Percentiles rank a stretch among this genome's conserved stretches.
phyloP scores from a whole-genome alignment of 768 basidiomycete species.

The Naematelia aurantialba region DNA sequence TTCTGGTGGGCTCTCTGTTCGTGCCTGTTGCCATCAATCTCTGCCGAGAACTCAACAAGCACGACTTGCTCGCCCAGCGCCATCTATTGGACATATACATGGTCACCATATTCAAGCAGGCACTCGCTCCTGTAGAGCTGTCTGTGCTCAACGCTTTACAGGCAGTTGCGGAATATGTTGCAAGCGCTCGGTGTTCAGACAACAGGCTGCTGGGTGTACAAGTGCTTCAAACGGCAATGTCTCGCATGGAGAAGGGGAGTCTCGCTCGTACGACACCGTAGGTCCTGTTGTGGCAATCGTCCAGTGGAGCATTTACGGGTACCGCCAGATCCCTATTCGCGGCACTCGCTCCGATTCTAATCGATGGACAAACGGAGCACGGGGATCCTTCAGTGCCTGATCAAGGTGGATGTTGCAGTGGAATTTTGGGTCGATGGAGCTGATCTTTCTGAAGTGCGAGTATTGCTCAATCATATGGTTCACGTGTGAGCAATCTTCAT shows the following conservation, averaged over 20 bases:
- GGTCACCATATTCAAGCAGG: conserved; percentile 40
- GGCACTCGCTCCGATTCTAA: conserved; percentile 14
- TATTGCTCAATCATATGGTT: conserved; percentile 3
- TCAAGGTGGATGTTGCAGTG: too few species aligned
- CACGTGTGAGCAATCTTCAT: conserved; percentile 1
- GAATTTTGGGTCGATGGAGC: not conserved
- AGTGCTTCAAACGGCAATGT: conserved; percentile 28
- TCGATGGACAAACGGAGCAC: conserved; percentile 15
- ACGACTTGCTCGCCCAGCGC: conserved; percentile 20
- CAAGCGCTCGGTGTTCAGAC: conserved; percentile 17
- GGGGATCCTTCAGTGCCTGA: conserved; percentile 24
- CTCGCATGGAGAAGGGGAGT: conserved; percentile 18
- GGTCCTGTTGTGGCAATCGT: conserved; percentile 1
- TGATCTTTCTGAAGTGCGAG: not conserved
- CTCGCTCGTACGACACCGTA: conserved; percentile 24
- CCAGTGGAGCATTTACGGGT: not conserved
- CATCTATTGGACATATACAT: conserved; percentile 32
- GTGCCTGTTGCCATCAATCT: conserved; percentile 31
- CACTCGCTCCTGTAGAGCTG: conserved; percentile 22
- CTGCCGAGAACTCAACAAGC: conserved; percentile 13
- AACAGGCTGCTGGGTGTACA: conserved; percentile 27
- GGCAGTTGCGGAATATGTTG: conserved; percentile 26
- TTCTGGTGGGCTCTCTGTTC: conserved; percentile 28
- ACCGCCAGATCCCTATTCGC: conserved; percentile 15
- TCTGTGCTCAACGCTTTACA: conserved; percentile 25